A percentile compares a stretch with the other conserved stretches of the same genome.
These are phyloP conservation scores for Phytophthora quininea DNA, from an alignment of 352 stramenopile species.

Conservation along the genomic window DNA sequence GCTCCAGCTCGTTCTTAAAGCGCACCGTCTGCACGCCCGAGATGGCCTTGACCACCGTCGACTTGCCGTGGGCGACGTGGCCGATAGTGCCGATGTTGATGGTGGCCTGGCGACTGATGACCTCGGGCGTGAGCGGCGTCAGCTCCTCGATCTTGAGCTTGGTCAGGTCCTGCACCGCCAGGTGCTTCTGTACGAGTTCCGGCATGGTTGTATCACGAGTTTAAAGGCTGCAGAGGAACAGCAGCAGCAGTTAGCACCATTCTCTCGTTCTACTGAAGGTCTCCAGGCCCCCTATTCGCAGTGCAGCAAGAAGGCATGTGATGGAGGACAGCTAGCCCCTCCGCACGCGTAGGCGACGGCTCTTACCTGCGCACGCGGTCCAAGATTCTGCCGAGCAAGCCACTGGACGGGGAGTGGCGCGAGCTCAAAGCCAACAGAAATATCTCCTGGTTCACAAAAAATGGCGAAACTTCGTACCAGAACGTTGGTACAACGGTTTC, in stretches of 20 bases:
- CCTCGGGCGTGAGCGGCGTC: slow-evolving; percentile 97
- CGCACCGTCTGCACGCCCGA: slow-evolving; percentile 98
- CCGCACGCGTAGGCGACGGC: background rate
- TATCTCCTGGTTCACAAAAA: slow-evolving; percentile 36
- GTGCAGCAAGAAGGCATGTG: slow-evolving; percentile 13
- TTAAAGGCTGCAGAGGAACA: background rate
- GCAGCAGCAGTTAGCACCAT: background rate
- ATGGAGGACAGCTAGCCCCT: background rate
- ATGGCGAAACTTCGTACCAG: background rate
- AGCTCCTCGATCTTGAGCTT: slow-evolving; percentile 96
- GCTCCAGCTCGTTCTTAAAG: slow-evolving; percentile 99
- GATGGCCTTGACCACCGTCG: slow-evolving; percentile 99
- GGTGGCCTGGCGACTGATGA: slow-evolving; percentile 96
- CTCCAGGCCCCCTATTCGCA: background rate
- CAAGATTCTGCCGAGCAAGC: slow-evolving; percentile 35
- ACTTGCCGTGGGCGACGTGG: slow-evolving; percentile 99
- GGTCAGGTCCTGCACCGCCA: slow-evolving; percentile 93
- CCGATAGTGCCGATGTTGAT: slow-evolving; percentile 99
- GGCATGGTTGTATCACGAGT: slow-evolving; percentile 41
- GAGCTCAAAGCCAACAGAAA: slow-evolving; percentile 35
- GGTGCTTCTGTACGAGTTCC: slow-evolving; percentile 76
- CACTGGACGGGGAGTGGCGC: slow-evolving; percentile 37
- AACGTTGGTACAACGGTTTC: background rate
- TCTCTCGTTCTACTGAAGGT: background rate
- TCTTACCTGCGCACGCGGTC: slow-evolving; percentile 33